Evolutionary conservation across 2,329 filamentous ascomycete species (phyloP).

Genomic region (Bertia moriformis): DNA sequence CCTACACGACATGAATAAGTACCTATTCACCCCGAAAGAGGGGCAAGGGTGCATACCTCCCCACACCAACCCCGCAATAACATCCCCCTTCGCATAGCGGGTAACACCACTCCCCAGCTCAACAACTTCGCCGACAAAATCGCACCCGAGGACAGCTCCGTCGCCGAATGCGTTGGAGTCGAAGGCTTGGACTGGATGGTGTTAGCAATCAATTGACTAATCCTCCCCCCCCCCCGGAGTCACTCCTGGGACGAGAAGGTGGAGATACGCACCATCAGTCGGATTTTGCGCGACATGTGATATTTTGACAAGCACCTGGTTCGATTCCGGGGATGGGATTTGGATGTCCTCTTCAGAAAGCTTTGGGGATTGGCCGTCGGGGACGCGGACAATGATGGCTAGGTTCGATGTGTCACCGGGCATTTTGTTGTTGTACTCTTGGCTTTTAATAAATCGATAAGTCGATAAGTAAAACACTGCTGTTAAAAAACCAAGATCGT

Average conservation of each 20-base stretch:
- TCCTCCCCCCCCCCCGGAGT: too few relatives aligned
- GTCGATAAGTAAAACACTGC: too few relatives aligned
- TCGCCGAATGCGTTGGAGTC: constrained; percentile 20
- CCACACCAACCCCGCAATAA: constrained; percentile 15
- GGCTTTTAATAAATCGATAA: too few relatives aligned
- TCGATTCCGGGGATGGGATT: constrained; percentile 2
- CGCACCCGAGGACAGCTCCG: constrained; percentile 18
- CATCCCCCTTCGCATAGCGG: constrained; percentile 8
- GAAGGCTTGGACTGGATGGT: constrained; percentile 13
- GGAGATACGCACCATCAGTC: constrained; percentile 7
- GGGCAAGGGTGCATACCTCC: constrained; percentile 9
- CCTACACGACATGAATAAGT: too few relatives aligned
- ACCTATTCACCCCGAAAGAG: too few relatives aligned
- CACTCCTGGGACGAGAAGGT: too few relatives aligned
- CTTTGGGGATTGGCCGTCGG: neutral
- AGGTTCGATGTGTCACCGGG: too few relatives aligned
- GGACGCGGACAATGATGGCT: neutral
- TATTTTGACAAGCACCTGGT: constrained; percentile 11
- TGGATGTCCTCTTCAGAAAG: constrained; percentile 3
- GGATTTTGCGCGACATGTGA: constrained; percentile 11
- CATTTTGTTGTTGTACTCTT: too few relatives aligned
- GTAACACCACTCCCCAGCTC: constrained; percentile 14
- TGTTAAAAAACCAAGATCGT: too few relatives aligned
- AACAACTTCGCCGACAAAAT: constrained; percentile 20
- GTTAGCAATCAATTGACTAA: neutral